Conservation (phyloP, 139 green algal species). For the Dunaliella primolecta region DNA sequence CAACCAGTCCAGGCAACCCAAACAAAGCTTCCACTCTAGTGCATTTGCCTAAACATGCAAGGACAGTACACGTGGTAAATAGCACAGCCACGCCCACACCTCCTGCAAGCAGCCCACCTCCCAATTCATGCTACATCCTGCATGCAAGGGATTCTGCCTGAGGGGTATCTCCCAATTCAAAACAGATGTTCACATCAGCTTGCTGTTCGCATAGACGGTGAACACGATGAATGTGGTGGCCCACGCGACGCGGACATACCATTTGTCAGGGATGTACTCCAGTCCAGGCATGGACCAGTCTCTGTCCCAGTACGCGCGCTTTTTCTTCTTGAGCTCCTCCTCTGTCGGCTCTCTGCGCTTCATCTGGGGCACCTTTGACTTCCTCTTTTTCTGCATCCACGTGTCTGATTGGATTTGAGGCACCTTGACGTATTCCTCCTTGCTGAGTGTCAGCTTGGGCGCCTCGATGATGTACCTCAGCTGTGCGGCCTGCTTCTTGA, state of each 20-base stretch:
- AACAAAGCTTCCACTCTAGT: no score
- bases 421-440: constrained; percentile 75
- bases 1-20: no score
- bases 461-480: constrained; percentile 85
- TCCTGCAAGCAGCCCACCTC: no score
- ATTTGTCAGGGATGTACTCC: constrained; percentile 41
- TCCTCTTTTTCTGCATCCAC: constrained; percentile 36
- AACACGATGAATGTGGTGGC: constrained; percentile 10
- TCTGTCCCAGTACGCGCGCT: constrained; percentile 5
- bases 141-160: no score
- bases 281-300: constrained; percentile 12
- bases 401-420: constrained; percentile 61
- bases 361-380: constrained; percentile 13
- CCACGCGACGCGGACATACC: constrained; percentile 43
- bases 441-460: constrained; percentile 63
- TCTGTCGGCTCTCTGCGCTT: background rate
- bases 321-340: background rate
- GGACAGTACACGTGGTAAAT: no score
- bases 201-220: constrained; percentile 6
- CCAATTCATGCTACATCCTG: no score
- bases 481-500: constrained; percentile 43
- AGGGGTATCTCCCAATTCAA: no score
- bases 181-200: background rate
- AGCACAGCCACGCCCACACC: no score
- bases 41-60: no score